Evolutionary conservation across 208 protist genomes (phyloP).

Genomic region (Crithidia sp.): DNA sequence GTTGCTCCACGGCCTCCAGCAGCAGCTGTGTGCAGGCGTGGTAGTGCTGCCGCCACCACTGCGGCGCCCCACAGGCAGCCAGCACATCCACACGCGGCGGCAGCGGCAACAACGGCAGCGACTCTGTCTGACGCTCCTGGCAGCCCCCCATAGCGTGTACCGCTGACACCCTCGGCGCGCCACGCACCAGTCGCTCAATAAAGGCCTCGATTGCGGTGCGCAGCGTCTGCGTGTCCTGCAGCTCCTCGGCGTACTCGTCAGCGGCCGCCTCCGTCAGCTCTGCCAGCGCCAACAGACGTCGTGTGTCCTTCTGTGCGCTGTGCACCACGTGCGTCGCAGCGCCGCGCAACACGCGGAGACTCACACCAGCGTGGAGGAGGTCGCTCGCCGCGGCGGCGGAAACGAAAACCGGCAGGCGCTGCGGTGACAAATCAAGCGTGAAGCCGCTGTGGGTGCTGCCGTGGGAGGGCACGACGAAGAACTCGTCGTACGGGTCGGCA

Average conservation of each 20-base stretch:
- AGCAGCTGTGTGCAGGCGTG: conserved; percentile 60
- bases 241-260: conserved; percentile 35
- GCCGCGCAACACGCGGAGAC: conserved; percentile 68
- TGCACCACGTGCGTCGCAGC: conserved; percentile 58
- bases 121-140: neutral
- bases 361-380: conserved; percentile 72
- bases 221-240: conserved; percentile 40
- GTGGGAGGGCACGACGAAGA: conserved; percentile 83
- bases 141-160: neutral
- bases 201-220: conserved; percentile 27
- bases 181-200: conserved; percentile 28
- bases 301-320: conserved; percentile 37
- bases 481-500: conserved; percentile 79
- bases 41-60: conserved; percentile 70
- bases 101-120: conserved; percentile 6
- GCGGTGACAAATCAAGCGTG: conserved; percentile 56
- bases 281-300: conserved; percentile 29
- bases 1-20: conserved; percentile 42
- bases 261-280: conserved; percentile 17
- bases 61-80: conserved; percentile 30
- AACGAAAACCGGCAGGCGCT: conserved; percentile 79
- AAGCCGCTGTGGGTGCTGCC: conserved; percentile 65
- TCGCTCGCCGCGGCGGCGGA: conserved; percentile 48
- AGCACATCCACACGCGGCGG: conserved; percentile 57
- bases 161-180: conserved; percentile 8